These are phyloP conservation scores for Globisporangium uncinulatum DNA, from an alignment of 352 stramenopile species.

Conservation along the genomic window DNA sequence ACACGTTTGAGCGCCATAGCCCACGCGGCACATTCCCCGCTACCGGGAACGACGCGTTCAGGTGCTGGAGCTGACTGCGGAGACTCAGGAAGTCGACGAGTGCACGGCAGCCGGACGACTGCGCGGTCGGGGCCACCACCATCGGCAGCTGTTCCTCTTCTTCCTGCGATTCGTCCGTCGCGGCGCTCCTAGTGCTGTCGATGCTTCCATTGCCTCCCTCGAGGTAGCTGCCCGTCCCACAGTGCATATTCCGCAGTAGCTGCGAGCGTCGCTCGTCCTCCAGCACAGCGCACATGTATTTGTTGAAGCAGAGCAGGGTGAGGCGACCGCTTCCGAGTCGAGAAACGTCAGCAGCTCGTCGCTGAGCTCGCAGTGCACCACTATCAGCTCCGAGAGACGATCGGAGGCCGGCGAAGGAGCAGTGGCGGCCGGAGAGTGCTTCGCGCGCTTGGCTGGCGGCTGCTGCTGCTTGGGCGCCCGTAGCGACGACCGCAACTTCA, in stretches of 20 bases:
- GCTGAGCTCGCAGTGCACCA: slow-evolving; percentile 6
- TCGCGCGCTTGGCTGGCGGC: not conserved
- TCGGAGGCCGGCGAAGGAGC: not conserved
- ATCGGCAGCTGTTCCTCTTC: not conserved
- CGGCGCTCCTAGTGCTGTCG: not conserved
- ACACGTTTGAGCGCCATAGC: not conserved
- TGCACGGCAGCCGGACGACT: slow-evolving; percentile 4
- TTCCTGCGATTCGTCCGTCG: not conserved
- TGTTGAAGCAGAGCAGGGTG: slow-evolving; percentile 1
- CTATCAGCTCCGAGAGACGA: not conserved
- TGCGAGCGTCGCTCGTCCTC: slow-evolving; percentile 3
- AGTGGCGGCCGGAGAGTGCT: not conserved
- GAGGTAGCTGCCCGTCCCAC: not conserved
- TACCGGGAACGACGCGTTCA: slow-evolving; percentile 19
- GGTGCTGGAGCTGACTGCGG: slow-evolving; percentile 29
- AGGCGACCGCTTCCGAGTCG: slow-evolving; percentile 5
- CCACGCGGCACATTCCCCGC: too few species aligned
- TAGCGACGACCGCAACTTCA: too few species aligned
- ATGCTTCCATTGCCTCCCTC: too few species aligned
- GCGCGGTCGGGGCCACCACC: slow-evolving; percentile 1
- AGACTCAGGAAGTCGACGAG: slow-evolving; percentile 40
- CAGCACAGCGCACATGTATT: not conserved
- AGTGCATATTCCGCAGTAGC: slow-evolving; percentile 5
- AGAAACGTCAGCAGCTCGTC: slow-evolving; percentile 12
- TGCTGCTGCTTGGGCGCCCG: not conserved